These are phyloP conservation scores for Pyrenophora graminea DNA, from an alignment of 2,329 filamentous ascomycete genomes.

Conservation along the genomic window DNA sequence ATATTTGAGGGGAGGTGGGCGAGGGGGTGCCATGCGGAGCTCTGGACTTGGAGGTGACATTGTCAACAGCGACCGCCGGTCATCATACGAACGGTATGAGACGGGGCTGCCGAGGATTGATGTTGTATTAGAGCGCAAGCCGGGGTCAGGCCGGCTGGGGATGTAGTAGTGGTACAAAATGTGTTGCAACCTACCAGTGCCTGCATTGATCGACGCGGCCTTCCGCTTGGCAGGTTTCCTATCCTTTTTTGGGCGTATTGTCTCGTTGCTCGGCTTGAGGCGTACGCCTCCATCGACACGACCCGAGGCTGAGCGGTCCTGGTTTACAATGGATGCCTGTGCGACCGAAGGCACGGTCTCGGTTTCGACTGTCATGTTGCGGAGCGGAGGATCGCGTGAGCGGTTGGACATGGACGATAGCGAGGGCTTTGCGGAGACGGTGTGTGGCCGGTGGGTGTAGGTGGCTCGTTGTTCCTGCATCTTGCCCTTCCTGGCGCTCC, in stretches of 20 bases:
- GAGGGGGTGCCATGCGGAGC: constrained; percentile 28
- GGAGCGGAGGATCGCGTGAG: constrained; percentile 71
- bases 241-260: constrained; percentile 91
- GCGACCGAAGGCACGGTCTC: constrained; percentile 93
- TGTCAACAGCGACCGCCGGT: constrained; percentile 31
- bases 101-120: constrained; percentile 38
- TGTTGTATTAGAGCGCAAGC: constrained; percentile 30
- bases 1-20: constrained; percentile 37
- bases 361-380: constrained; percentile 96
- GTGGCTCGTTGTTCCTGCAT: constrained; percentile 51
- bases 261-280: constrained; percentile 90
- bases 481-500: constrained; percentile 33
- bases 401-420: constrained; percentile 69
- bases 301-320: constrained; percentile 61
- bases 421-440: constrained; percentile 66
- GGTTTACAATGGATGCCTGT: constrained; percentile 70
- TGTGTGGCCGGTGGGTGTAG: constrained; percentile 51
- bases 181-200: constrained; percentile 67
- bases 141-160: constrained; percentile 31
- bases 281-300: constrained; percentile 75
- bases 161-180: constrained; percentile 41
- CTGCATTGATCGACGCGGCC: constrained; percentile 69
- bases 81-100: constrained; percentile 39
- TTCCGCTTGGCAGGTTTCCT: constrained; percentile 82
- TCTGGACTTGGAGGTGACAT: constrained; percentile 36